Percentiles rank a stretch among this genome's conserved stretches.
phyloP scores from a whole-genome alignment of 23 red algal genomes.

The Gracilaria gracilis region DNA sequence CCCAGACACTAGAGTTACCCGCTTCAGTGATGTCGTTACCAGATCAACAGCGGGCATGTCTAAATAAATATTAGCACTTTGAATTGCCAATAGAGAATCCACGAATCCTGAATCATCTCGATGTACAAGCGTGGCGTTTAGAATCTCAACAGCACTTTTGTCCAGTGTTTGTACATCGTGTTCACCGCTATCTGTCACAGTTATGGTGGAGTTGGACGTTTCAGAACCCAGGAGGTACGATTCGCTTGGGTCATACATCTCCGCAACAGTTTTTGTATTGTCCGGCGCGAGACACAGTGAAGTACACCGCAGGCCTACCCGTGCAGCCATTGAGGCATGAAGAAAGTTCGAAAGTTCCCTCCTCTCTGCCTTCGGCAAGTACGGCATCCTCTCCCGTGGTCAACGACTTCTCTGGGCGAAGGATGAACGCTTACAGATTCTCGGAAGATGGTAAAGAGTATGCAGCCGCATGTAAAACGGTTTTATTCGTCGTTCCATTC shows the following conservation, averaged over 20 bases:
- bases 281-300: constrained; percentile 30
- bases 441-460: constrained; percentile 36
- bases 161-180: not conserved
- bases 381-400: not conserved
- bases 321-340: constrained; percentile 44
- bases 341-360: not conserved
- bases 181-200: not conserved
- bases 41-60: not conserved
- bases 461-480: constrained; percentile 39
- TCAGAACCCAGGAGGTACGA: constrained; percentile 31
- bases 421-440: constrained; percentile 43
- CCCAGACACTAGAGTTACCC: not conserved
- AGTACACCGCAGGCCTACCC: constrained; percentile 18
- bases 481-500: constrained; percentile 16
- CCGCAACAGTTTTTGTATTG: constrained; percentile 10
- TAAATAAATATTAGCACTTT: not conserved
- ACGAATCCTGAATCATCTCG: not conserved
- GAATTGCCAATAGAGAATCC: not conserved
- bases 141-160: not conserved
- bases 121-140: not conserved
- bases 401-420: not conserved
- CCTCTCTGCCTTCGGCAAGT: not conserved
- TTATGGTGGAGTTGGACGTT: constrained; percentile 27
- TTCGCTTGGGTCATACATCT: constrained; percentile 60
- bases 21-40: not conserved